phyloP scores from a whole-genome alignment of 441 rosid genomes.

The Croton laevigatus region DNA sequence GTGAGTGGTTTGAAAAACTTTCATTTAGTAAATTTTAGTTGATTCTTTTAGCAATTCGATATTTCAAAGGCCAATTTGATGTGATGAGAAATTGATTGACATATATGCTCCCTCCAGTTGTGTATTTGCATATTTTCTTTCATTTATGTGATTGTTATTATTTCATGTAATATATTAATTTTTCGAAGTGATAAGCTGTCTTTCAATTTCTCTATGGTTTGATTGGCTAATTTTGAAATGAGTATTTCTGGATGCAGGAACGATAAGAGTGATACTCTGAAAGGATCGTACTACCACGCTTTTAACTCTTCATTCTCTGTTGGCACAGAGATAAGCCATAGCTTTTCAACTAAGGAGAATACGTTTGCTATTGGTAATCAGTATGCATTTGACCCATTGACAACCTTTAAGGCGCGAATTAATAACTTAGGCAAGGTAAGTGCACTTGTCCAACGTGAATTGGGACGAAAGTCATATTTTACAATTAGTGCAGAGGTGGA shows the following conservation, averaged over 20 bases:
- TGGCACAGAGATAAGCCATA: constrained; percentile 76
- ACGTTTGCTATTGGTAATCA: constrained; percentile 76
- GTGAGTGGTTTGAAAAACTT: constrained; percentile 41
- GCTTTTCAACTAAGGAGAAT: constrained; percentile 70
- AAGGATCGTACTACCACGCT: constrained; percentile 68
- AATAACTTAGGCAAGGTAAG: constrained; percentile 72
- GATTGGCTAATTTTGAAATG: not conserved
- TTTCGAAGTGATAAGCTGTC: not conserved
- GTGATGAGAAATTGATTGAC: too few relatives aligned
- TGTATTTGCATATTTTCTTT: too few relatives aligned
- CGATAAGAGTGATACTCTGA: constrained; percentile 65
- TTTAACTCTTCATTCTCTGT: constrained; percentile 60
- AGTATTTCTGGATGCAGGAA: constrained; percentile 49
- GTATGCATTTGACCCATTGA: constrained; percentile 70
- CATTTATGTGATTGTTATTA: too few relatives aligned
- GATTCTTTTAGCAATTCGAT: too few relatives aligned
- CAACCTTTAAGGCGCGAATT: constrained; percentile 61
- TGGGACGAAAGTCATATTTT: constrained; percentile 76
- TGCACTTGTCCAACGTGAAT: constrained; percentile 87
- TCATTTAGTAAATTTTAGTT: not conserved
- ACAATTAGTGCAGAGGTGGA: constrained; percentile 84
- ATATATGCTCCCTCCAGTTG: too few relatives aligned
- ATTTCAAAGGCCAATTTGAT: too few relatives aligned
- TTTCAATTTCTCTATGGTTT: not conserved
- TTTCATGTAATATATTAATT: too few relatives aligned